Conservation (phyloP, 1,284 basidiomycete species). For the Agaricales sp. region DNA sequence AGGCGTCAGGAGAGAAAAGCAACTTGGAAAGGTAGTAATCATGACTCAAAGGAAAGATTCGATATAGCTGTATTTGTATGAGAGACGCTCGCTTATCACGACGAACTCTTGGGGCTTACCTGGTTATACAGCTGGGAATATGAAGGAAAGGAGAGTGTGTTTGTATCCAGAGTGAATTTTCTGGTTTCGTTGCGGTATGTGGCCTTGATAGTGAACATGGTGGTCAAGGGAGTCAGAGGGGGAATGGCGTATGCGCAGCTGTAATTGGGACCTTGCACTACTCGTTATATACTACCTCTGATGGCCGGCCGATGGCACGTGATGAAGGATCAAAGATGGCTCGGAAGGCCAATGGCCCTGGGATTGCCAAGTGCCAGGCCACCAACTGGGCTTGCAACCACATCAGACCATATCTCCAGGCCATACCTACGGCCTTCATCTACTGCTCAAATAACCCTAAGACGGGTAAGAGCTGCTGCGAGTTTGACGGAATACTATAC, state of each 20-base stretch:
- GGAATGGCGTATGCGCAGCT: neutral
- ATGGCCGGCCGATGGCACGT: neutral
- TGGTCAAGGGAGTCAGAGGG: constrained; percentile 12
- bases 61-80: constrained; percentile 39
- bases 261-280: neutral
- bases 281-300: neutral
- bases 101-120: constrained; percentile 21
- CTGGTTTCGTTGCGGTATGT: constrained; percentile 37
- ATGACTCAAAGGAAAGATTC: constrained; percentile 52
- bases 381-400: too few relatives aligned
- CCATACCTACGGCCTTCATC: too few relatives aligned
- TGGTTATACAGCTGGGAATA: constrained; percentile 34
- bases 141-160: constrained; percentile 28
- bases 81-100: constrained; percentile 9
- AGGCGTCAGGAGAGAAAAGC: constrained; percentile 51
- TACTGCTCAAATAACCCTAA: too few relatives aligned
- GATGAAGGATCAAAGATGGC: neutral
- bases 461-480: too few relatives aligned
- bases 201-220: constrained; percentile 38
- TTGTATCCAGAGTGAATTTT: constrained; percentile 28
- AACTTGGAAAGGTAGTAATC: constrained; percentile 54
- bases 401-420: too few relatives aligned
- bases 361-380: too few relatives aligned
- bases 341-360: constrained; percentile 11
- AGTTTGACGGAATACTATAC: too few relatives aligned